Evolutionary conservation across 2,329 filamentous ascomycete species (phyloP).

Genomic region (Alternaria conjuncta): DNA sequence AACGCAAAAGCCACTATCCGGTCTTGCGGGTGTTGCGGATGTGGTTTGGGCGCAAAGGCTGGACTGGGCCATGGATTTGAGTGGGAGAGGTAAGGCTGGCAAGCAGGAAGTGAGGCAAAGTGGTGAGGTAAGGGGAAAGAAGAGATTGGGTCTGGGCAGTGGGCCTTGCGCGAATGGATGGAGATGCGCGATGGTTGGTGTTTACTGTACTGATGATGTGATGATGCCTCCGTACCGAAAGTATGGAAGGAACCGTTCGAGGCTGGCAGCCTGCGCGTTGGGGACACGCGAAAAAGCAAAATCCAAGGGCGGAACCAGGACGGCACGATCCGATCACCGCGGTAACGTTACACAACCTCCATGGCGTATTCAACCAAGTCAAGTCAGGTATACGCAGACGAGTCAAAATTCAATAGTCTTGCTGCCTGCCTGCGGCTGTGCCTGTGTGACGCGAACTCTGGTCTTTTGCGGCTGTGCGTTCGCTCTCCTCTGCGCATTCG

Average conservation of each 20-base stretch:
- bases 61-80: neutral
- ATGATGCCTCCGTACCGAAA: neutral
- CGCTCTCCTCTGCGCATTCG: neutral
- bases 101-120: neutral
- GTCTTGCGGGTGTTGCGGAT: neutral
- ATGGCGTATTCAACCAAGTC: neutral
- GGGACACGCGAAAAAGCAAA: neutral
- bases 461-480: slow-evolving; percentile 6
- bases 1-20: neutral
- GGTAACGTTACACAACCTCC: neutral
- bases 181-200: neutral
- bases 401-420: neutral
- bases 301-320: neutral
- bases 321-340: neutral
- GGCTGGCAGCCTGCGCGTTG: neutral
- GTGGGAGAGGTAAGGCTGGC: neutral
- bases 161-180: neutral
- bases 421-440: slow-evolving; percentile 3
- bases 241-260: neutral
- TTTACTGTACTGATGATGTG: neutral
- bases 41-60: neutral
- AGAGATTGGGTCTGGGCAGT: too few relatives aligned
- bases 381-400: neutral
- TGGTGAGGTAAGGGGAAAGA: neutral
- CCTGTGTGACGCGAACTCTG: slow-evolving; percentile 2